Base-by-base conservation (phyloP, 1,139 yeast species). In the Kluyveromyces marxianus region DNA sequence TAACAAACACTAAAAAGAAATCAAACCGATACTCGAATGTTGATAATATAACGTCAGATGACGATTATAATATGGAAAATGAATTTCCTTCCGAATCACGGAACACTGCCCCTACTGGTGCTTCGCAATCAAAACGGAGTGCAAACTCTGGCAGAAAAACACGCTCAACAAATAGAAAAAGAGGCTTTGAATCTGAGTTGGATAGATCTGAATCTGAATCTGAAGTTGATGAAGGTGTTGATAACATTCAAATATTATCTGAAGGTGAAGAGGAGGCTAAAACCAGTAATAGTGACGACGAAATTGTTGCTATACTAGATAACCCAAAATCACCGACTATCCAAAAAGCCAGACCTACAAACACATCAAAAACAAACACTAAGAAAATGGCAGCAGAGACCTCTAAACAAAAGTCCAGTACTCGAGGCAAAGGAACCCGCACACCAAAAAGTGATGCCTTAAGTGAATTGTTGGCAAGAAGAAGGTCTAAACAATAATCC, bases 381-480 rank as follows among this genome's bases (percentile, higher is more conserved):
- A 41, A 32, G 30, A 37, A 38, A 39, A 28, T 21, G 14, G 25
- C 21, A 14, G 30, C 40, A 14, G 25, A 14, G 21, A 14, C 21
- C 21, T 14, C 21, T 14, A 14, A 14, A 33, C 48, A 30, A 40
- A 54, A 60, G 2, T 58, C 62, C 4, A 54, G 28, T 30, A 30
- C 14, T 10, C 27, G 39, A 10, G 7, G 50, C 7, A 47, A 41
- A 37, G 33, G 48, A 28, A 40, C 54, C 4, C 52, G 49, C 14
- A 54, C 61, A 1, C 60, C 62, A 4, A 55, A 57, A 31, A 57
- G 63, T 6, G 63, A 57, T 41, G 54, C 53, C n/a, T 50, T 60
- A 29, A 51, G 58, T 26, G 53, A 52, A 26, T 42, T 60, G 7
- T 39, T 60, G 6, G 58, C 61, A 10, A 50, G 55, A 10, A 50